Base-by-base conservation (phyloP, 1,284 basidiomycete species). In the Coriolopsis trogii region DNA sequence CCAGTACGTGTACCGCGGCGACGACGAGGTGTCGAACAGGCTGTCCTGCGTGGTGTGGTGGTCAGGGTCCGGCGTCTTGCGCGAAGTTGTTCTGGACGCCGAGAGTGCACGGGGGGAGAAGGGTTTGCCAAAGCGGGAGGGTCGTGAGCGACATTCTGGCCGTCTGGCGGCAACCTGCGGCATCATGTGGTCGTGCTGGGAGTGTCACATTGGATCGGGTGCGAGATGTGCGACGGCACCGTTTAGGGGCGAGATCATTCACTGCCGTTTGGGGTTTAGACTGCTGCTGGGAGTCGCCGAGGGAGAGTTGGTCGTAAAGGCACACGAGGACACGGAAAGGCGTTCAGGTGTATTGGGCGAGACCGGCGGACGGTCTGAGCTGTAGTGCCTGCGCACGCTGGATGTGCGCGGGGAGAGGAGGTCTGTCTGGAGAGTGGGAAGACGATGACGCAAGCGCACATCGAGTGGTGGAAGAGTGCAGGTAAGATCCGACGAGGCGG, bases 401-500 rank as follows among this genome's bases (percentile, higher is more conserved):
- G 43, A 13, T n/a, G 30, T 9, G 3, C 10, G 29, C 33, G 3
- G 25, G 28, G n/a, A 38, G 42, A 20, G n/a, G 36, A 21, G 41
- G 28, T 26, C 10, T 15, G 46, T 41, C 24, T 41, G 38, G 4
- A 38, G 34, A 13, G 31, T 10, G 23, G 23, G 33, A 16, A 20
- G 15, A 20, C 16, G 8, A 51, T 51, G 49, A 51, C 43, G 49
- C 49, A 51, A 31, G 36, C 34, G 41, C 33, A 28, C 41, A 28
- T 29, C 41, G 34, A 13, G 9, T 6, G n/a, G 24, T 12, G 18
- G 39, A 26, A n/a, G 25, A 30, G 53, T 47, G 47, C 37, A 55
- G 53, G 57, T 48, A 33, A 59, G 57, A 59, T 53, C 57, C 57
- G 53, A 51, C 49, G 53, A 49, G 56, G 57, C 29, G 55, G 55